Base-by-base conservation (phyloP, 305 asterid species). In the Rubia occidens region DNA sequence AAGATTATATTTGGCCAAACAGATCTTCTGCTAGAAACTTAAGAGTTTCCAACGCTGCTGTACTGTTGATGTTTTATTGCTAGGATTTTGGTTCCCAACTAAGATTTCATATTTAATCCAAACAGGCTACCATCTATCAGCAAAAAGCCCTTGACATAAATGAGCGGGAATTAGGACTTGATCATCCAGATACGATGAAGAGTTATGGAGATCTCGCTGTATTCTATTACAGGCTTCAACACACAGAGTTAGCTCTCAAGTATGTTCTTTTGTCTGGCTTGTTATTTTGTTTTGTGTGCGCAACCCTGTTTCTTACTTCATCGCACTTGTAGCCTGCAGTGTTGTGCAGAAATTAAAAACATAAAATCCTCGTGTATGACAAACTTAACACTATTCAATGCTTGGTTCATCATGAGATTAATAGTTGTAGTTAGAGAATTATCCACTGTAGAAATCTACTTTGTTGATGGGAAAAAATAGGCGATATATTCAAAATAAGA, bases 181-280 rank as follows among this genome's bases (percentile, higher is more conserved):
- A 94, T 82, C 98, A 94, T 83, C 98, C 98, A 35, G 98, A 93
- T 82, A 93, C 98, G 72, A 93, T 93, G 97, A 93, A 93, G 80
- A 90, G 97, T 78, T 94, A 94, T 74, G 98, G 98, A 70, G 98
- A 94, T 81, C 98, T 94, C 81, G 98, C 98, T 78, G 98, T 94
- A 69, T 94, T 94, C 84, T 90, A 94, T 79, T 94, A 94, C 89
- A 86, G 97, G 74, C 95, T 94, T 77, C 98, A 94, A 64, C 98
- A 94, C 83, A 94, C 98, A 32, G 97, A 94, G 79, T 80, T 94
- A 81, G 98, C 98, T 76, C 98, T 94, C 82, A 94, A 94, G 98
- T 94, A 89, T 66, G 90, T 71, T 42, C 67, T 66, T 69, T 64
- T 56, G 53, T 70, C 53, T 64, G 35, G 72, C 63, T 60, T 67